Evolutionary conservation across 2,329 filamentous ascomycete species (phyloP).

Genomic region (Neurospora crassa): DNA sequence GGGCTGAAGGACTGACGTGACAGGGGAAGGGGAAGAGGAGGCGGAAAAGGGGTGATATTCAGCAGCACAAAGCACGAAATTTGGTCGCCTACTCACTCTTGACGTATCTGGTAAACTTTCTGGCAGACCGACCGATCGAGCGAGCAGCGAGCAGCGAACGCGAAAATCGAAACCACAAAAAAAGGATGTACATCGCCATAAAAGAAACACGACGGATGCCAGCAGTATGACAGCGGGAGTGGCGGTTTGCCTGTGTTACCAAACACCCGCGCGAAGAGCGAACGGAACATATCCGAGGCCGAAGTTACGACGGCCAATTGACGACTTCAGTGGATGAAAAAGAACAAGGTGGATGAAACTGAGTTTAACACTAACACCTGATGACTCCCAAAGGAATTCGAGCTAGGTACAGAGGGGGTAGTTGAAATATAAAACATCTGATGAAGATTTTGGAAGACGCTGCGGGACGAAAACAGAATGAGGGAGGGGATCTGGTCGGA

Average conservation of each 20-base stretch:
- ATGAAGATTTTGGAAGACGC: not conserved
- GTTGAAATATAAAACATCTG: not conserved
- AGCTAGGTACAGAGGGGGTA: not conserved
- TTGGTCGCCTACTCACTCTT: not conserved
- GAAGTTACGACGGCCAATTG: not conserved
- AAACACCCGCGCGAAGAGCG: not conserved
- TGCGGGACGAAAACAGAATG: not conserved
- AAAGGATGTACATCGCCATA: not conserved
- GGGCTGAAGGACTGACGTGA: not conserved
- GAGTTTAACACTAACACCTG: not conserved
- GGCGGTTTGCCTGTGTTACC: not conserved
- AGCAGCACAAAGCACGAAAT: not conserved
- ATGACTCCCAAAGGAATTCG: not conserved
- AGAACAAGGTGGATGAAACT: not conserved
- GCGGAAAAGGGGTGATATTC: not conserved
- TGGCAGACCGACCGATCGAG: not conserved
- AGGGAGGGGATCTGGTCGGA: not conserved
- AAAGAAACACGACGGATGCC: not conserved
- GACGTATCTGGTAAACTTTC: not conserved
- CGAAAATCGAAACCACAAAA: not conserved
- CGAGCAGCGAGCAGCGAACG: not conserved
- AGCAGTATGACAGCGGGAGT: not conserved
- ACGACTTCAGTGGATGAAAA: not conserved
- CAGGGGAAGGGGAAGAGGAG: not conserved
- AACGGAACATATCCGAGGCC: not conserved